phyloP scores from a whole-genome alignment of 257 asterid species.

The Nicotiana knightiana region DNA sequence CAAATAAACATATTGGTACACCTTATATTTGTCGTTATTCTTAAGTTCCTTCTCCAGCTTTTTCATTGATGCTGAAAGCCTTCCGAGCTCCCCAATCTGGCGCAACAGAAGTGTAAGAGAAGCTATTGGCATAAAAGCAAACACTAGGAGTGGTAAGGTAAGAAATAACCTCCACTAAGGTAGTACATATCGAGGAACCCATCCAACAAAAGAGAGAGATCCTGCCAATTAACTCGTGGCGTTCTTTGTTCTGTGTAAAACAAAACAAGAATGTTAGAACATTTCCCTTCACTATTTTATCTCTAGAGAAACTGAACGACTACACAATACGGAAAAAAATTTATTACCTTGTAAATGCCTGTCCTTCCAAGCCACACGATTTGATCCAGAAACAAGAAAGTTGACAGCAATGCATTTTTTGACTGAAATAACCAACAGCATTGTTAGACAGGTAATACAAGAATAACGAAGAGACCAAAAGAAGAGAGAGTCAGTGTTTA shows the following conservation, averaged over 20 bases:
- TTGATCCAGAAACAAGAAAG: slow-evolving; percentile 95
- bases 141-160: background rate
- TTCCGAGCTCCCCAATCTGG: slow-evolving; percentile 76
- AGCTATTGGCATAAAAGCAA: slow-evolving; percentile 1
- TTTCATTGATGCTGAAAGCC: slow-evolving; percentile 78
- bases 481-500: slow-evolving; percentile 19
- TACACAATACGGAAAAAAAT: background rate
- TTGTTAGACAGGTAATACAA: background rate
- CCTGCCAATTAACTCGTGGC: slow-evolving; percentile 68
- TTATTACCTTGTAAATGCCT: slow-evolving; percentile 79
- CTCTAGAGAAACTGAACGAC: background rate
- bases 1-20: slow-evolving; percentile 17
- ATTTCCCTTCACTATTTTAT: background rate
- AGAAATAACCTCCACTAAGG: slow-evolving; percentile 68
- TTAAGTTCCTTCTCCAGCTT: slow-evolving; percentile 71
- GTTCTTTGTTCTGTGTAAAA: slow-evolving; percentile 70
- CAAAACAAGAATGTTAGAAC: background rate
- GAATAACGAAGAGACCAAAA: background rate
- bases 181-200: slow-evolving; percentile 65
- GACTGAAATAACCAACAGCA: slow-evolving; percentile 47
- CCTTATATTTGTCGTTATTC: slow-evolving; percentile 64
- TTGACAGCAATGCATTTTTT: slow-evolving; percentile 77
- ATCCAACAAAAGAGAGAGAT: slow-evolving; percentile 89
- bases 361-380: slow-evolving; percentile 88
- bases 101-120: slow-evolving; percentile 8